Percentiles rank a stretch among this genome's conserved stretches.
Conservation (phyloP, 345 rosid species). For the Geranium brycei region DNA sequence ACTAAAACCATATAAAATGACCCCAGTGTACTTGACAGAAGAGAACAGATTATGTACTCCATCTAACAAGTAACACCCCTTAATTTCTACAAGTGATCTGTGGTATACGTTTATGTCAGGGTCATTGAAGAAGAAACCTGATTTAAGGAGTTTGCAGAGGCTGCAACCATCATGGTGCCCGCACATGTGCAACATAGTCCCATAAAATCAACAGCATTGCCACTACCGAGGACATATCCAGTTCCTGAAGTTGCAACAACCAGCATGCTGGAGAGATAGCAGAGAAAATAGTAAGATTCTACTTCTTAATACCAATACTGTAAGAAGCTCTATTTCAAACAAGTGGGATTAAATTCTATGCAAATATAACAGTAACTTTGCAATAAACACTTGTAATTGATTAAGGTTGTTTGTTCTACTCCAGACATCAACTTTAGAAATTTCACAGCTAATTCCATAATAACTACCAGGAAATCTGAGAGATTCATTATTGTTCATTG, state of each 20-base stretch:
- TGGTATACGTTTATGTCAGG: neutral
- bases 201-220: constrained; percentile 43
- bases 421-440: neutral
- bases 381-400: neutral
- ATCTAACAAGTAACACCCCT: neutral
- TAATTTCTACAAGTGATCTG: neutral
- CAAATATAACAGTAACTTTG: neutral
- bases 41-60: too few relatives aligned
- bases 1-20: too few relatives aligned
- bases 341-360: neutral
- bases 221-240: constrained; percentile 75
- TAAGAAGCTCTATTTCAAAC: neutral
- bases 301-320: neutral
- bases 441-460: neutral
- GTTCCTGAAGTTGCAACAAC: constrained; percentile 98
- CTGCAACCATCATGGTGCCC: constrained; percentile 96
- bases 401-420: neutral
- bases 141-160: constrained; percentile 86
- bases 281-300: neutral
- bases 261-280: constrained; percentile 45
- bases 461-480: neutral
- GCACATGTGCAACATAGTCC: constrained; percentile 93
- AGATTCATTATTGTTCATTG: neutral
- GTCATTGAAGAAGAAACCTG: constrained; percentile 38
- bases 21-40: too few relatives aligned